Evolutionary conservation across 1,139 yeast species (phyloP), one percentile per base, ranked within the genome.

Genomic region (Scheffersomyces illinoinensis): DNA sequence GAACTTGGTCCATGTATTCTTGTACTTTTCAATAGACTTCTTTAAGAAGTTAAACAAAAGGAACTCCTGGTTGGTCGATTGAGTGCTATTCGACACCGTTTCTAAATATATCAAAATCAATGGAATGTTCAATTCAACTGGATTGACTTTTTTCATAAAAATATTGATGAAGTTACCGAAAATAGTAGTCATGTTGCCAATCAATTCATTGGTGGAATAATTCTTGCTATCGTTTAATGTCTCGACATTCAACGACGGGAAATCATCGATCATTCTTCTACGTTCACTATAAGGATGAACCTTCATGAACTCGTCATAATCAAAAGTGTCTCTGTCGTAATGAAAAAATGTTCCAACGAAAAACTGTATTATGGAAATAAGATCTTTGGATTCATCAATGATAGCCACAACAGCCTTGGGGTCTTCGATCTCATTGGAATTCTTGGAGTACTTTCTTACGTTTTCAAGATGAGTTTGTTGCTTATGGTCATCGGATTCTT

Each of bases 341-440:
- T 91, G 96, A 75, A 93, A 92, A 59, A 92, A 81, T 19, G 75
- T 76, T 12, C 85, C 85, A 19, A 89, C 69, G 61, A 91, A 87
- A 65, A 84, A 87, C 65, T 91, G 97, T 55, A 91, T 86, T 14
- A 83, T 68, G 24, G 70, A 58, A 26, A 81, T 75, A 49, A 79
- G 64, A 14, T 74, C 77, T 52, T 67, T 72, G 5, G 79, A 69
- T 58, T 77, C 82, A 50, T 73, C 73, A 18, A 78, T 71, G 23
- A 79, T 59, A 23, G 71, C 78, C 14, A 86, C 72, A 20, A 90
- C 78, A 2, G 82, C 73, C 54, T 70, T 72, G 4, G 78, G 76
- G 61, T 79, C 83, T 54, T 73, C 79, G 43, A 78, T 72, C 52
- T 75, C 77, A 17, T 70, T 69, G 5, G 64, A 50, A 26, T 54